A percentile compares a stretch with the other conserved stretches of the same genome.
Evolutionary conservation across 108 stramenopile genomes (phyloP).

Genomic region (Stephanodiscus triporus): DNA sequence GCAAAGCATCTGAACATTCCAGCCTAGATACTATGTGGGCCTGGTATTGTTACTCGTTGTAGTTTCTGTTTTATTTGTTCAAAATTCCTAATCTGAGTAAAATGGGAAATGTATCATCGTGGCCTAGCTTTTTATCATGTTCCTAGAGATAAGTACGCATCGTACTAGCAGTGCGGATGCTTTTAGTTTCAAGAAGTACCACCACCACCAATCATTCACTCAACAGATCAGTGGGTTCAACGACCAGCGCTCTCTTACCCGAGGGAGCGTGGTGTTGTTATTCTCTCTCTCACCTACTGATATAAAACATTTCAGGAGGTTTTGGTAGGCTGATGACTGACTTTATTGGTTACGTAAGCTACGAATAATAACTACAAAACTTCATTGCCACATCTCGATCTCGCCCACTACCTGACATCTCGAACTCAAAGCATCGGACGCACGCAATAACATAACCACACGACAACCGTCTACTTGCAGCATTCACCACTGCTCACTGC

Average conservation of each 20-base stretch:
- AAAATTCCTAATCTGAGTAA: background rate
- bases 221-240: too few species aligned
- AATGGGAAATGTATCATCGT: background rate
- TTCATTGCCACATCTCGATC: background rate
- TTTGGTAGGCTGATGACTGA: too few species aligned
- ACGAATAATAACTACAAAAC: too few species aligned
- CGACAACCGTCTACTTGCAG: constrained; percentile 1
- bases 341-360: background rate
- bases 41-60: background rate
- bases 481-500: constrained; percentile 1
- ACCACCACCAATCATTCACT: too few species aligned
- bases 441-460: background rate
- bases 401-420: background rate
- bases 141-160: too few species aligned
- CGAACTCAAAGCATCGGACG: background rate
- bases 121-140: background rate
- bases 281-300: too few species aligned
- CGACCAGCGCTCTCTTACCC: too few species aligned
- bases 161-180: too few species aligned
- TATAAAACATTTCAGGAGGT: too few species aligned
- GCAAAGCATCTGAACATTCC: background rate
- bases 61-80: background rate
- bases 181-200: background rate
- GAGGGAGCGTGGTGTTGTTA: too few species aligned
- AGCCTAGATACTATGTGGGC: background rate